phyloP scores from a whole-genome alignment of 257 asterid species.

The Solanum pinnatisectum region DNA sequence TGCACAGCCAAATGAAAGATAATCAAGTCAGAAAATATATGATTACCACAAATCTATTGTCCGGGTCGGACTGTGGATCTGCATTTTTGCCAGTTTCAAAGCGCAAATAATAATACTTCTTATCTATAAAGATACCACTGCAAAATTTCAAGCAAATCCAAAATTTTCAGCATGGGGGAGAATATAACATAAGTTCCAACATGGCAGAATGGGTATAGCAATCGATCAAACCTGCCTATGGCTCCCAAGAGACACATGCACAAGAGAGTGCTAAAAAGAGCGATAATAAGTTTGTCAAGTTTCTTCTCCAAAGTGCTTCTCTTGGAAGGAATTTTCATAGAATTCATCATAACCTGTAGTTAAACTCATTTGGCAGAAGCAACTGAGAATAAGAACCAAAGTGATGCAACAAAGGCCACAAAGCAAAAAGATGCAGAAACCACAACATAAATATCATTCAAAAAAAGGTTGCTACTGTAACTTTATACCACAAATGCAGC shows the following conservation, averaged over 20 bases:
- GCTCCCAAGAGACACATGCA: slow-evolving; percentile 97
- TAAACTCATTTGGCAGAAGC: slow-evolving; percentile 1
- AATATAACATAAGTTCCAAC: background rate
- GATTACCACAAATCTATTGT: slow-evolving; percentile 80
- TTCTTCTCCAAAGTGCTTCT: slow-evolving; percentile 96
- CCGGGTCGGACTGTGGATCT: slow-evolving; percentile 78
- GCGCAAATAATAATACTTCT: slow-evolving; percentile 71
- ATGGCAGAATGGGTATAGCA: background rate
- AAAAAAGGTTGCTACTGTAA: background rate
- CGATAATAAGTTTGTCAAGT: slow-evolving; percentile 90
- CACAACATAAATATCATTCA: background rate
- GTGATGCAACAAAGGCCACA: background rate
- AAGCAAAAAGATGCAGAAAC: background rate
- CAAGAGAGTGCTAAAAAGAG: slow-evolving; percentile 77
- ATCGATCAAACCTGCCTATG: slow-evolving; percentile 74
- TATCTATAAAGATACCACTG: slow-evolving; percentile 82
- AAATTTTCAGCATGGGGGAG: background rate
- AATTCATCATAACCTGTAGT: slow-evolving; percentile 98
- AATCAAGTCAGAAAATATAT: background rate
- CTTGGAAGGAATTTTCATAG: slow-evolving; percentile 98
- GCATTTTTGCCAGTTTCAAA: slow-evolving; percentile 37
- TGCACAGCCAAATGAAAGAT: slow-evolving; percentile 6
- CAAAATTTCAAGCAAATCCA: slow-evolving; percentile 9
- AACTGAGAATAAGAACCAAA: background rate
- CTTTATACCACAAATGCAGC: background rate